Conservation (phyloP, 805 yeast genomes). For the Lipomyces yamanashiensis region DNA sequence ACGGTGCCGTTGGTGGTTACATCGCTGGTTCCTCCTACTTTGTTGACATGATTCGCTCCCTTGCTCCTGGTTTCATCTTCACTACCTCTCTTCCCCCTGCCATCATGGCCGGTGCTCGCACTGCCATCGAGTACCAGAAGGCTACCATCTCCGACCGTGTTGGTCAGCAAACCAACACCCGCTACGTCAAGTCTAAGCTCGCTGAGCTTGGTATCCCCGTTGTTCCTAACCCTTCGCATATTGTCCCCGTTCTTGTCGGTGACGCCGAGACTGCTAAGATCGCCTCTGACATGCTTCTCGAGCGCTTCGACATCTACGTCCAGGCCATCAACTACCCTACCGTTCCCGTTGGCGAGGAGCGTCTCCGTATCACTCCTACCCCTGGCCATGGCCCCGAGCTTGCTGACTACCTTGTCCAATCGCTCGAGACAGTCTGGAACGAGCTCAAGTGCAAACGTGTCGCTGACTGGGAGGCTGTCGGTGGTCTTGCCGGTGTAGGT, state of each 20-base stretch:
- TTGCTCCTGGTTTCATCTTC: slow-evolving; percentile 96
- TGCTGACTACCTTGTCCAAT: slow-evolving; percentile 73
- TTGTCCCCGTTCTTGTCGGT: slow-evolving; percentile 93
- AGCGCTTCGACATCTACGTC: slow-evolving; percentile 85
- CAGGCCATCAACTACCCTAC: slow-evolving; percentile 99
- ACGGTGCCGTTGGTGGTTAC: slow-evolving; percentile 97
- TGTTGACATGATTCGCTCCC: slow-evolving; percentile 94
- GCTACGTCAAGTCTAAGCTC: slow-evolving; percentile 78
- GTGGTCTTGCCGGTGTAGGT: slow-evolving; percentile 94
- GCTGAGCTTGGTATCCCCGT: slow-evolving; percentile 83
- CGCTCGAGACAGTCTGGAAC: slow-evolving; percentile 80
- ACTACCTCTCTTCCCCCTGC: slow-evolving; percentile 98
- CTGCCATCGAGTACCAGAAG: slow-evolving; percentile 85
- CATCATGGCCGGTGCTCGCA: slow-evolving; percentile 91
- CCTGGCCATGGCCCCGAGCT: slow-evolving; percentile 89
- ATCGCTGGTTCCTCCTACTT: slow-evolving; percentile 84
- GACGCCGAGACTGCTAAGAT: slow-evolving; percentile 89
- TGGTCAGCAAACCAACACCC: slow-evolving; percentile 81
- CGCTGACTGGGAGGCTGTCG: slow-evolving; percentile 73
- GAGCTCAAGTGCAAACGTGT: slow-evolving; percentile 76
- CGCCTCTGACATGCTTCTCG: slow-evolving; percentile 87
- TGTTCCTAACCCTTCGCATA: slow-evolving; percentile 96
- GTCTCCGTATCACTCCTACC: slow-evolving; percentile 97
- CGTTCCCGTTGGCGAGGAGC: slow-evolving; percentile 92
- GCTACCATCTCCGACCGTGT: slow-evolving; percentile 75